Evolutionary conservation across 176 grass and related monocot genomes (phyloP), one percentile per base, ranked within the genome.

Genomic region (Aegilops speltoides): DNA sequence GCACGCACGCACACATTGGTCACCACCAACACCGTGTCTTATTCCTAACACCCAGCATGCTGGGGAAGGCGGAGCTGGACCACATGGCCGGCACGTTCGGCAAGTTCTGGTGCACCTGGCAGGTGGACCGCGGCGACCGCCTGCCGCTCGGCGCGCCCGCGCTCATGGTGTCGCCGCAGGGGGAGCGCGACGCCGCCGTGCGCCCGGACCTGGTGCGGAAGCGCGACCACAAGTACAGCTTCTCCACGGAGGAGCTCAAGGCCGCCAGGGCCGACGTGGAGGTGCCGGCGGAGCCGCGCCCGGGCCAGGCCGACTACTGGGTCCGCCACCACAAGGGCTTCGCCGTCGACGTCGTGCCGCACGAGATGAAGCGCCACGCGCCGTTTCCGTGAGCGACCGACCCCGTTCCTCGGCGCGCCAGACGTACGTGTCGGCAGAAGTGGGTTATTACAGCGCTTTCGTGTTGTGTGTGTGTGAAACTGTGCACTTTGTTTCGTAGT

Each of bases 31-130:
- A n/a, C n/a, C n/a, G n/a, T n/a, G n/a, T n/a, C n/a, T n/a, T n/a
- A n/a, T n/a, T n/a, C n/a, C n/a, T n/a, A n/a, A n/a, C n/a, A n/a
- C n/a, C n/a, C 25, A 77, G 26, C 29, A 63, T 72, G 87, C 78
- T 95, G 76, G 79, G 89, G 62, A 91, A 84, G 81, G 19, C 87
- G 83, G 91, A 93, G 91, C 85, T 95, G 34, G 79, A 84, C 2
- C 67, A 80, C 23, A 68, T 95, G 88, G 84, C 85, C 48, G 43
- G 76, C 60, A 94, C 91, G 24, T 90, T 93, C 66, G 95, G 95
- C 88, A 97, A 97, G 87, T 90, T 97, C 84, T 97, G 95, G 90
- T 97, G 92, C 95, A 97, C 95, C 22, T 97, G 95, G 92, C 92
- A 94, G 91, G 90, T 91, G 41, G 95, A 94, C 84, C 90, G 92